Evolutionary conservation across 1,284 basidiomycete species (phyloP).

Genomic region (Marasmius fiardii): DNA sequence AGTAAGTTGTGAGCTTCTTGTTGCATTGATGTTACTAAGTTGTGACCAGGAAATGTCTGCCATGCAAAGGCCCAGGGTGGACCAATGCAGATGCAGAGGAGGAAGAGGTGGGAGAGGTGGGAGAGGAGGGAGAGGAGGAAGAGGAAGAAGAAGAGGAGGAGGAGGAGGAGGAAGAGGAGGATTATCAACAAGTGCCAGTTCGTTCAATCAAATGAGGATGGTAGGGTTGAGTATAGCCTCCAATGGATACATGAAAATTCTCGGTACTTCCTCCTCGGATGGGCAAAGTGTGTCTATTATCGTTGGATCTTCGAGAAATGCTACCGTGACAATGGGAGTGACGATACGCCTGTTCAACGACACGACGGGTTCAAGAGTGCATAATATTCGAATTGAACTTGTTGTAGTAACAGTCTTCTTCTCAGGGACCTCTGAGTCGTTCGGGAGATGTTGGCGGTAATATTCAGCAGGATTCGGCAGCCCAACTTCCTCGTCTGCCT

Average conservation of each 20-base stretch:
- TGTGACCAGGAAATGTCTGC: no score
- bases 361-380: background rate
- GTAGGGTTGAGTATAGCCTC: slow-evolving; percentile 8
- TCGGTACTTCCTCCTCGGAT: slow-evolving; percentile 8
- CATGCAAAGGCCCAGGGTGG: no score
- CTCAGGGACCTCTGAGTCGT: no score
- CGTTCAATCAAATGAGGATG: slow-evolving; percentile 18
- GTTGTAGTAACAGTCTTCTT: background rate
- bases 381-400: slow-evolving; percentile 5
- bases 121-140: no score
- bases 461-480: background rate
- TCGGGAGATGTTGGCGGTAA: no score
- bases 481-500: slow-evolving; percentile 13
- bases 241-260: slow-evolving; percentile 10
- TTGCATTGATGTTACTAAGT: no score
- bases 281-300: background rate
- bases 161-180: no score
- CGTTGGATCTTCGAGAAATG: background rate
- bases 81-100: no score
- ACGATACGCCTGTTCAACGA: slow-evolving; percentile 5
- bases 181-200: slow-evolving; percentile 47
- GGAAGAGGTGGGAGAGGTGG: no score
- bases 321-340: slow-evolving; percentile 6
- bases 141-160: no score
- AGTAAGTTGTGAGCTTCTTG: no score